Evolutionary conservation across 192 early-diverging fungal species (phyloP), one percentile per base, ranked within the genome.

Genomic region (Gaertneriomyces sp.): DNA sequence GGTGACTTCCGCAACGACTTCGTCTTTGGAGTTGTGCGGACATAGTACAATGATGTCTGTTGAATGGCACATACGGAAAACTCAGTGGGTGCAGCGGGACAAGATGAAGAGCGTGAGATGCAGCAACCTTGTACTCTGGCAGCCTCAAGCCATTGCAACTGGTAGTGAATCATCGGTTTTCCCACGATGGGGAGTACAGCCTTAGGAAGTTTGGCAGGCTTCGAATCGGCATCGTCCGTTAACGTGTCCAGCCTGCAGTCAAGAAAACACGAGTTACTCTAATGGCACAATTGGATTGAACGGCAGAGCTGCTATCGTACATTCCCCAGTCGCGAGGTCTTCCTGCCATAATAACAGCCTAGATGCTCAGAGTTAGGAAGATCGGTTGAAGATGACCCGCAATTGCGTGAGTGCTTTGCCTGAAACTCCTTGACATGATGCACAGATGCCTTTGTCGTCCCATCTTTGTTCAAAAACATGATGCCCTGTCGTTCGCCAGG

Each of bases 131-230:
- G 66, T 20, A 60, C 49, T 25, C 58, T 17, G 14, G 93, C 91
- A 44, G 80, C 77, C 70, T 97, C 94, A 4, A 99, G 81, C 95
- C 97, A 98, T 60, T 95, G 85, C 47, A 99, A 78, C 19, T 88
- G 86, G 70, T 99, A 94, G 68, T 88, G 86, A 65, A 99, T 85
- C 87, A 98, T 92, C 55, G 97, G 97, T 71, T 90, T 89, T 71
- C 96, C 96, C 1, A 89, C 94, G 43, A 98, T 78, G 4, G 97
- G 97, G 42, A 99, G 80, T 46, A 96, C 81, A 3, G 94, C 94
- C 74, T 99, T 98, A 51, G 97, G 94, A 66, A 89, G 19, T 8
- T 63, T 64, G 3, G 57, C 53, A 44, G 40, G 40, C 42, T 68
- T 68, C 10, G 58, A 19, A 44, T 58, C 52, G 14, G 38, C 42